Conservation (phyloP, 495 filamentous ascomycete species). For the Jackrogersella multiformis region DNA sequence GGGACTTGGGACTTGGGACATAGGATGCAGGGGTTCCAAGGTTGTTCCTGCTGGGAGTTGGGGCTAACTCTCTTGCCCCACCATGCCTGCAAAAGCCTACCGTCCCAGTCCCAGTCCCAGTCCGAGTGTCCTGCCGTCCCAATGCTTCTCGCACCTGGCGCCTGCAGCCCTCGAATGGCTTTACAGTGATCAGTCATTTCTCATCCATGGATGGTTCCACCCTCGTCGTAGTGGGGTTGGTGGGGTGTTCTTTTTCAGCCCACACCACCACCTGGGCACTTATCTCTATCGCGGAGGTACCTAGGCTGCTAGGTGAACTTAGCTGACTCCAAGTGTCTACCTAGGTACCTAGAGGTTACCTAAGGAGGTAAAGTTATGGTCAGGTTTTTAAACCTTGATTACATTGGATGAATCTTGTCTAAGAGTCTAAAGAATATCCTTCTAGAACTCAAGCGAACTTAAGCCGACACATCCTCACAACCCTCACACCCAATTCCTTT, state of each 20-base stretch:
- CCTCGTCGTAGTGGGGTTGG: constrained; percentile 20
- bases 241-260: constrained; percentile 6
- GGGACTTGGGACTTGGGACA: too few species aligned
- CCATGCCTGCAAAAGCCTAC: too few species aligned
- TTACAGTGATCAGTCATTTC: constrained; percentile 16
- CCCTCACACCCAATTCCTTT: constrained; percentile 9
- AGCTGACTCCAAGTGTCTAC: neutral
- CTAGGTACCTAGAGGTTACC: constrained; percentile 1
- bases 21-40: constrained; percentile 18
- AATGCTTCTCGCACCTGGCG: neutral
- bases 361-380: too few species aligned
- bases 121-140: too few species aligned
- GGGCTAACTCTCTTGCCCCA: constrained; percentile 24
- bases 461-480: constrained; percentile 2
- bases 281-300: constrained; percentile 23
- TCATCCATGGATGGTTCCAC: neutral
- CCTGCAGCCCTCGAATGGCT: constrained; percentile 4
- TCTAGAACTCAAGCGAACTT: constrained; percentile 32
- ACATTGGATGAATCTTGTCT: constrained; percentile 24
- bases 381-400: constrained; percentile 14
- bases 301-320: neutral
- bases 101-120: too few species aligned
- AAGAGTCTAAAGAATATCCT: constrained; percentile 12
- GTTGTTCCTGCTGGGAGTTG: constrained; percentile 13
- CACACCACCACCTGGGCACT: constrained; percentile 28